A percentile compares a stretch with the other conserved stretches of the same genome.
Conservation (phyloP, 2,329 filamentous ascomycete species). For the Eurotiales sp. region DNA sequence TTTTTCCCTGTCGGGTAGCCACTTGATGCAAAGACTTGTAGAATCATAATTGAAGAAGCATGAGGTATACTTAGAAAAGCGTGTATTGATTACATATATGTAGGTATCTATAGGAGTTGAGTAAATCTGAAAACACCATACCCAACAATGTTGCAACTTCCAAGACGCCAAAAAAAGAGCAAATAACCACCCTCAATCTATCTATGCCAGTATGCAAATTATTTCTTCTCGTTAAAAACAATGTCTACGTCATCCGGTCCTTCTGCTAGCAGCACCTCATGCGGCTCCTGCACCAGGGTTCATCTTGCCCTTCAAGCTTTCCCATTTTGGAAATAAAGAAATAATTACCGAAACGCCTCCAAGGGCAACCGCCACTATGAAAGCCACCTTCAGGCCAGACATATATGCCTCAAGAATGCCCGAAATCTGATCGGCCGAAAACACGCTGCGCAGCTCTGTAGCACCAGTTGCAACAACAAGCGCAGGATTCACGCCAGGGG, state of each 20-base stretch:
- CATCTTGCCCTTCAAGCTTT: slow-evolving; percentile 16
- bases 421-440: slow-evolving; percentile 22
- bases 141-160: too few relatives aligned
- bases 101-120: not conserved
- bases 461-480: slow-evolving; percentile 28
- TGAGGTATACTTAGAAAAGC: too few relatives aligned
- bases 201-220: slow-evolving; percentile 9
- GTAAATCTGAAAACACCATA: too few relatives aligned
- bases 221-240: not conserved
- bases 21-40: too few relatives aligned
- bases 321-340: slow-evolving; percentile 16
- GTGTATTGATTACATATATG: too few relatives aligned
- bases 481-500: slow-evolving; percentile 23
- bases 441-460: slow-evolving; percentile 26
- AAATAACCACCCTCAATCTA: not conserved
- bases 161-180: too few relatives aligned
- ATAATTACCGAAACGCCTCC: slow-evolving; percentile 13
- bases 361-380: slow-evolving; percentile 17
- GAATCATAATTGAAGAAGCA: too few relatives aligned
- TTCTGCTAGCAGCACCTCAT: not conserved
- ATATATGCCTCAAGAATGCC: slow-evolving; percentile 31
- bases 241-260: not conserved
- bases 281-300: slow-evolving; percentile 10
- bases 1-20: too few relatives aligned
- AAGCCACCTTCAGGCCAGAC: slow-evolving; percentile 24